Percentiles rank a stretch among this genome's conserved stretches.
phyloP scores from a whole-genome alignment of 1,139 yeast species.

The Yamadazyma dushanensis region DNA sequence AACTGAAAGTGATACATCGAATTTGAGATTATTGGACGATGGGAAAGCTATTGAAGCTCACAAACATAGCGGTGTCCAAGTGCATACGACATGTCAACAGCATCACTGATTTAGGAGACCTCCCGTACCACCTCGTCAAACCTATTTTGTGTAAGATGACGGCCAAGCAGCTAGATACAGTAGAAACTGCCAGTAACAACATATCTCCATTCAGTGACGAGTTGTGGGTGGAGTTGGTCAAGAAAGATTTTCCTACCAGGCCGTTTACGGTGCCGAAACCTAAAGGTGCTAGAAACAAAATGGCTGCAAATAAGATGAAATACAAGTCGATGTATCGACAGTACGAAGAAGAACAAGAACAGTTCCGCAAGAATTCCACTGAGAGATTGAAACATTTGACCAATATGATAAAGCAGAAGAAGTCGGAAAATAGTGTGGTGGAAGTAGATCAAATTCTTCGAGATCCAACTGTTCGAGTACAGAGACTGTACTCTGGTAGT shows the following conservation, averaged over 20 bases:
- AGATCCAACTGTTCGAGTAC: constrained; percentile 39
- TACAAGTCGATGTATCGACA: constrained; percentile 42
- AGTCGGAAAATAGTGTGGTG: constrained; percentile 47
- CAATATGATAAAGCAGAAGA: constrained; percentile 40
- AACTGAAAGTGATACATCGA: no score
- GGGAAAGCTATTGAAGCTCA: constrained; percentile 9
- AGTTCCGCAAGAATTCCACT: constrained; percentile 51
- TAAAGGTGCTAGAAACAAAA: not conserved
- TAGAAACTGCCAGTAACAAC: constrained; percentile 47
- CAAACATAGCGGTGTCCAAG: constrained; percentile 13
- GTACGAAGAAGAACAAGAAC: constrained; percentile 45
- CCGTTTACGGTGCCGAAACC: constrained; percentile 18
- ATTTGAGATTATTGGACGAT: no score
- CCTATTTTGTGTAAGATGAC: constrained; percentile 46
- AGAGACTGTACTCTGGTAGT: constrained; percentile 14
- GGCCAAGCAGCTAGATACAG: constrained; percentile 44
- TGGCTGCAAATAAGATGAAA: constrained; percentile 26
- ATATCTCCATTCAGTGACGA: constrained; percentile 50
- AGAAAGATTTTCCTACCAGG: constrained; percentile 51
- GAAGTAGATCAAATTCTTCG: constrained; percentile 37
- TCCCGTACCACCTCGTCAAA: constrained; percentile 49
- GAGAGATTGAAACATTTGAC: constrained; percentile 48
- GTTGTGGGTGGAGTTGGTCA: constrained; percentile 48
- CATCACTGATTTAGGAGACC: constrained; percentile 43
- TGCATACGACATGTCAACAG: constrained; percentile 20